Evolutionary conservation across 129 eudicot genomes (phyloP).

Genomic region (Tagetes patula): DNA sequence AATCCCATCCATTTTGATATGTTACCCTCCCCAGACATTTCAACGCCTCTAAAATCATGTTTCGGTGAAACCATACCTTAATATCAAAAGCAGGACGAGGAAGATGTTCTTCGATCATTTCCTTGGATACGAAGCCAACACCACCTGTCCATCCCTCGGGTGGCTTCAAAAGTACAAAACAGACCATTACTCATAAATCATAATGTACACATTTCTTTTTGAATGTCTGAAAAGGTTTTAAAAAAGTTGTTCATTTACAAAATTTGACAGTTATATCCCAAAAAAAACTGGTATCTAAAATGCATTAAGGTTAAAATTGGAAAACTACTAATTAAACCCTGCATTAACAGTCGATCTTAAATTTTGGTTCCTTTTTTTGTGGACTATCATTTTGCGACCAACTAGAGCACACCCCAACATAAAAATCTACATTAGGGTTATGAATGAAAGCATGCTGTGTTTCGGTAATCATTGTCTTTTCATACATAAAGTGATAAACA

Average conservation of each 20-base stretch:
- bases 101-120: slow-evolving; percentile 48
- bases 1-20: background rate
- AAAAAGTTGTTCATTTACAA: background rate
- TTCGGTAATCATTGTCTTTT: background rate
- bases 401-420: background rate
- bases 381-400: background rate
- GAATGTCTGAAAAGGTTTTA: background rate
- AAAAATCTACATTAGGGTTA: background rate
- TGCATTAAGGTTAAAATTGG: background rate
- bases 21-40: slow-evolving; percentile 2
- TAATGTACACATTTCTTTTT: background rate
- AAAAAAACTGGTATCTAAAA: no score
- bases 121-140: slow-evolving; percentile 47
- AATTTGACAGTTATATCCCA: background rate
- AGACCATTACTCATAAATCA: background rate
- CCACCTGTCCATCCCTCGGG: slow-evolving; percentile 61
- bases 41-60: background rate
- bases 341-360: background rate
- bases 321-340: background rate
- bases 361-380: background rate
- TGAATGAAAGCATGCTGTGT: background rate
- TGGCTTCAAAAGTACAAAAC: slow-evolving; percentile 39
- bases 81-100: slow-evolving; percentile 52
- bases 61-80: slow-evolving; percentile 30
- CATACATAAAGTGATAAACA: background rate